phyloP scores from a whole-genome alignment of 306 rosid species.

The Biancaea sappan region DNA sequence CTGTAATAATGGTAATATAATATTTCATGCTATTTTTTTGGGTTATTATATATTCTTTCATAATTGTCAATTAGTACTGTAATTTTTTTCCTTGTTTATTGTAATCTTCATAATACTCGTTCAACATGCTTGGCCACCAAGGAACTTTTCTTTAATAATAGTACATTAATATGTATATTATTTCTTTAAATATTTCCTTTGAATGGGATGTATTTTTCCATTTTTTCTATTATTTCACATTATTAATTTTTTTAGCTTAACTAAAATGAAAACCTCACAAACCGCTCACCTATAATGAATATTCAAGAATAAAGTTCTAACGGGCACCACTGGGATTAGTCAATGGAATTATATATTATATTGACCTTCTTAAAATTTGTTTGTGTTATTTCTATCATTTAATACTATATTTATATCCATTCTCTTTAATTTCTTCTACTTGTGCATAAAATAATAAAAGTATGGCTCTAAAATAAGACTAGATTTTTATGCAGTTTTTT shows the following conservation, averaged over 20 bases:
- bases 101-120: neutral
- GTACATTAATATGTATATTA: neutral
- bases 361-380: neutral
- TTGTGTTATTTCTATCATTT: neutral
- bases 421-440: too few species aligned
- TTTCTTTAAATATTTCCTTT: neutral
- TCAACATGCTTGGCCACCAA: neutral
- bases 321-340: too few species aligned
- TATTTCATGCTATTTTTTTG: neutral
- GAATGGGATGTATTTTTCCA: neutral
- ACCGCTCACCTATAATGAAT: too few species aligned
- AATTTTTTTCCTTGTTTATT: neutral
- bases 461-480: too few species aligned
- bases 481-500: too few species aligned
- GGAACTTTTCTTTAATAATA: neutral
- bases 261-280: neutral
- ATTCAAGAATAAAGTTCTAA: too few species aligned
- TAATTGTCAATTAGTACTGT: neutral
- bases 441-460: too few species aligned
- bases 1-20: neutral
- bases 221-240: neutral
- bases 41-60: neutral
- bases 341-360: too few species aligned
- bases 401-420: too few species aligned
- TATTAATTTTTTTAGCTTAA: neutral